Evolutionary conservation across 208 protist species (phyloP).

Genomic region (Leishmania tarentolae): DNA sequence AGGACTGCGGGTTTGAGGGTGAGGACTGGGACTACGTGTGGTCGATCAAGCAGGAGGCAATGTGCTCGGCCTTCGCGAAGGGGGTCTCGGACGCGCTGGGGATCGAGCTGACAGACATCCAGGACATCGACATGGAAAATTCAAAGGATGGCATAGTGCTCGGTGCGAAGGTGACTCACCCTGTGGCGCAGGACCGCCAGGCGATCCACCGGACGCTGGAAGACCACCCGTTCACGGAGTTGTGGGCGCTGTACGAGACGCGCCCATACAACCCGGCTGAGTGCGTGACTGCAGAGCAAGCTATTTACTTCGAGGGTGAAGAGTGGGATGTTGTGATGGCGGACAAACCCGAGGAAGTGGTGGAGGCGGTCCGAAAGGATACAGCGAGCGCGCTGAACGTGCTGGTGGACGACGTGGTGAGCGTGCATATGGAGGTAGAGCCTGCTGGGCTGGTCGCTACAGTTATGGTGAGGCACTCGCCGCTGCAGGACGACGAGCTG

Average conservation of each 20-base stretch:
- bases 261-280: slow-evolving; percentile 26
- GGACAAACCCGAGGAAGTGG: slow-evolving; percentile 21
- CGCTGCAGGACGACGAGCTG: slow-evolving; percentile 41
- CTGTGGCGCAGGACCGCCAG: slow-evolving; percentile 25
- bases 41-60: slow-evolving; percentile 21
- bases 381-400: slow-evolving; percentile 39
- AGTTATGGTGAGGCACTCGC: slow-evolving; percentile 37
- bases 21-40: slow-evolving; percentile 59
- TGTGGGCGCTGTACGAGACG: slow-evolving; percentile 58
- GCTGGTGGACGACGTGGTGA: slow-evolving; percentile 27
- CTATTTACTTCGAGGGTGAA: slow-evolving; percentile 57
- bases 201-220: slow-evolving; percentile 41
- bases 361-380: slow-evolving; percentile 42
- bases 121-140: slow-evolving; percentile 8
- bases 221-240: slow-evolving; percentile 34
- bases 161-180: slow-evolving; percentile 32
- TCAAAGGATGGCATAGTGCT: neutral
- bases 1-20: slow-evolving; percentile 58
- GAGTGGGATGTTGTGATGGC: slow-evolving; percentile 53
- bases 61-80: slow-evolving; percentile 40
- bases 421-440: slow-evolving; percentile 24
- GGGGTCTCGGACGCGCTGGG: slow-evolving; percentile 18
- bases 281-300: slow-evolving; percentile 33
- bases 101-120: slow-evolving; percentile 14
- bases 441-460: slow-evolving; percentile 18